A percentile compares a stretch with the other conserved stretches of the same genome.
Conservation (phyloP, 768 basidiomycete genomes). For the Tulasnella sp. region DNA sequence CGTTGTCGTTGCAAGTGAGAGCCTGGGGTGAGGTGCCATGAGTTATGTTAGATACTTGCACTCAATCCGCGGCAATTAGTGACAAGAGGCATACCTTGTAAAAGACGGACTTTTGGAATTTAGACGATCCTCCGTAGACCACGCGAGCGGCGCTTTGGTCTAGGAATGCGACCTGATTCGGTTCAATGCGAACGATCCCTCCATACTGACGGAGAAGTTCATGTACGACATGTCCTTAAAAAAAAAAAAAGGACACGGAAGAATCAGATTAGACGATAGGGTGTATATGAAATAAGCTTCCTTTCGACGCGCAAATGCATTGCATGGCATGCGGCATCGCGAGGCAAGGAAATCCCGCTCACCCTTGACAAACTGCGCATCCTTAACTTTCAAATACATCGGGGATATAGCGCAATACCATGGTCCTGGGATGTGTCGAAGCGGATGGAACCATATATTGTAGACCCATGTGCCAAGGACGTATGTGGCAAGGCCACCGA, state of each 20-base stretch:
- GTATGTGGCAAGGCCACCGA: slow-evolving; percentile 1
- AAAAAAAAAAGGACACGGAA: neutral
- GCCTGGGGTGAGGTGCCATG: too few relatives aligned
- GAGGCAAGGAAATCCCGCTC: too few relatives aligned
- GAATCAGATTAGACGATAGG: neutral
- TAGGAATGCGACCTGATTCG: slow-evolving; percentile 1
- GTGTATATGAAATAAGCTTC: too few relatives aligned
- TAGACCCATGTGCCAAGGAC: slow-evolving; percentile 8
- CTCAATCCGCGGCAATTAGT: too few relatives aligned
- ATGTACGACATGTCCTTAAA: neutral
- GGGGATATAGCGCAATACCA: slow-evolving; percentile 12
- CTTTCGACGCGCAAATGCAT: neutral
- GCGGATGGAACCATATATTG: slow-evolving; percentile 11
- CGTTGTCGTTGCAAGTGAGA: too few relatives aligned
- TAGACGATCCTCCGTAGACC: neutral
- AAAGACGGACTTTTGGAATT: neutral
- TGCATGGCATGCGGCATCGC: too few relatives aligned
- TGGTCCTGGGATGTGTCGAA: slow-evolving; percentile 10
- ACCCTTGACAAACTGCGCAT: slow-evolving; percentile 8
- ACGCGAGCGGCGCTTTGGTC: neutral
- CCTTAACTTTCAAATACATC: neutral
- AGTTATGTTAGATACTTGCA: too few relatives aligned
- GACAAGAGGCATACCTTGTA: slow-evolving; percentile 11
- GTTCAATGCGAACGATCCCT: slow-evolving; percentile 5
- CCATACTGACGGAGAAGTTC: slow-evolving; percentile 1